A percentile compares a stretch with the other conserved stretches of the same genome.
phyloP scores from a whole-genome alignment of 768 basidiomycete genomes.

The Calocybe cyanea region DNA sequence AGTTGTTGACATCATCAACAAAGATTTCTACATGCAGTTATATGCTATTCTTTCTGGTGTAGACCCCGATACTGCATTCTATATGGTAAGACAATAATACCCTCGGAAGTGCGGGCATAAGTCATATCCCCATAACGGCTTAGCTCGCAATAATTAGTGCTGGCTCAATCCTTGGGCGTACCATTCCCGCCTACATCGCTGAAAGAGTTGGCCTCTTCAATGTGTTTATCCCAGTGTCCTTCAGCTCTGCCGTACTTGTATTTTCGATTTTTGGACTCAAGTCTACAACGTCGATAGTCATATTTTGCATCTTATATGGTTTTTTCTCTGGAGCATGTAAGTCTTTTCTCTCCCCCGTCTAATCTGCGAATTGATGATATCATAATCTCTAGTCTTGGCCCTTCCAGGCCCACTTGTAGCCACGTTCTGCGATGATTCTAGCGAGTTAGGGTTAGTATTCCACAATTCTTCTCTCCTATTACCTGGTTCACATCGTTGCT shows the following conservation, averaged over 20 bases:
- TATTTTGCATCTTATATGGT: slow-evolving; percentile 28
- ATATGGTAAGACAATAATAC: slow-evolving; percentile 6
- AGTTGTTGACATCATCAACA: neutral
- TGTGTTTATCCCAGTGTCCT: slow-evolving; percentile 10
- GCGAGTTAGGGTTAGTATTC: slow-evolving; percentile 4
- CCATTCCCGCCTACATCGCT: slow-evolving; percentile 1
- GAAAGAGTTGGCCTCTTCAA: slow-evolving; percentile 7
- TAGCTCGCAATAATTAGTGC: slow-evolving; percentile 9
- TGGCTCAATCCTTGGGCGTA: slow-evolving; percentile 1
- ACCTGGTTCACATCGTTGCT: neutral
- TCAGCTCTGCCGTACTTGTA: slow-evolving; percentile 35
- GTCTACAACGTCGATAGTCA: slow-evolving; percentile 29
- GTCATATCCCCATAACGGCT: neutral
- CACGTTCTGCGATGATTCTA: neutral
- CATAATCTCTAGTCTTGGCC: too few species aligned
- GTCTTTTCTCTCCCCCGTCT: too few species aligned
- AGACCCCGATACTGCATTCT: slow-evolving; percentile 1
- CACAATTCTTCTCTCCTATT: neutral
- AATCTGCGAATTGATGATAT: too few species aligned
- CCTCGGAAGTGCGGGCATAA: too few species aligned
- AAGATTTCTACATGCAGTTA: slow-evolving; percentile 6
- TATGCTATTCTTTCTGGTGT: slow-evolving; percentile 6
- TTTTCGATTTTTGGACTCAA: slow-evolving; percentile 42
- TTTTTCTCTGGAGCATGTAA: too few species aligned
- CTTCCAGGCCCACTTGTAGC: neutral